Evolutionary conservation across 768 basidiomycete species (phyloP).

Genomic region (Pisolithus marmoratus): DNA sequence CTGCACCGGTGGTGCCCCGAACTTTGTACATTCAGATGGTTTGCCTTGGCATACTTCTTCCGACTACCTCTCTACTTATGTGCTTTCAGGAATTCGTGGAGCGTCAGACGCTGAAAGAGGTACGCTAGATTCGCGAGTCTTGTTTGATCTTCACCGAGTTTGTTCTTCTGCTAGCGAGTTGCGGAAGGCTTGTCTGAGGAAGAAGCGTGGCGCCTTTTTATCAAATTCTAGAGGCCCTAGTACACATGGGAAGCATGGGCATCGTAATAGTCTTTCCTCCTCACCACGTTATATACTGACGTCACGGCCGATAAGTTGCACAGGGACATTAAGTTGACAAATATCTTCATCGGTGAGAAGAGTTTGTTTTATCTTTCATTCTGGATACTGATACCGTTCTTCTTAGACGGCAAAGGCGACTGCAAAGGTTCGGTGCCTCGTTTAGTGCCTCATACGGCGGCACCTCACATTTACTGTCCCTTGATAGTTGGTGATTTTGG

Average conservation of each 20-base stretch:
- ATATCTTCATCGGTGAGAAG: slow-evolving; percentile 80
- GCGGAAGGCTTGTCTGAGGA: slow-evolving; percentile 78
- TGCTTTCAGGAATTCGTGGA: slow-evolving; percentile 75
- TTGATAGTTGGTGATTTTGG: slow-evolving; percentile 85
- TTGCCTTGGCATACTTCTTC: slow-evolving; percentile 7
- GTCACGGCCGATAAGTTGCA: slow-evolving; percentile 45
- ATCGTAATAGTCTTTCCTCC: slow-evolving; percentile 51
- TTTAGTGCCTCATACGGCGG: neutral
- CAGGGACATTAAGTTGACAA: slow-evolving; percentile 87
- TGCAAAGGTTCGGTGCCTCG: slow-evolving; percentile 53
- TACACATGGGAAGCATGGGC: slow-evolving; percentile 83
- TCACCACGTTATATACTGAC: neutral
- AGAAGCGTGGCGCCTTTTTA: slow-evolving; percentile 88
- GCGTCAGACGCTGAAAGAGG: slow-evolving; percentile 86
- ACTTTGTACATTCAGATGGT: slow-evolving; percentile 96
- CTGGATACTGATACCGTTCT: neutral
- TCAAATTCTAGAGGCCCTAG: slow-evolving; percentile 84
- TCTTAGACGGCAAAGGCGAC: slow-evolving; percentile 70
- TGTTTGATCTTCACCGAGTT: neutral
- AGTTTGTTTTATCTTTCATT: slow-evolving; percentile 12
- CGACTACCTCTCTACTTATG: neutral
- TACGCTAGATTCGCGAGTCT: slow-evolving; percentile 13
- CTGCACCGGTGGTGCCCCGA: slow-evolving; percentile 32
- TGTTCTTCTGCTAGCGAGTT: slow-evolving; percentile 44
- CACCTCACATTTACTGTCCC: neutral